Conservation (phyloP, 2,329 filamentous ascomycete species). For the Hypoxylon sp. region DNA sequence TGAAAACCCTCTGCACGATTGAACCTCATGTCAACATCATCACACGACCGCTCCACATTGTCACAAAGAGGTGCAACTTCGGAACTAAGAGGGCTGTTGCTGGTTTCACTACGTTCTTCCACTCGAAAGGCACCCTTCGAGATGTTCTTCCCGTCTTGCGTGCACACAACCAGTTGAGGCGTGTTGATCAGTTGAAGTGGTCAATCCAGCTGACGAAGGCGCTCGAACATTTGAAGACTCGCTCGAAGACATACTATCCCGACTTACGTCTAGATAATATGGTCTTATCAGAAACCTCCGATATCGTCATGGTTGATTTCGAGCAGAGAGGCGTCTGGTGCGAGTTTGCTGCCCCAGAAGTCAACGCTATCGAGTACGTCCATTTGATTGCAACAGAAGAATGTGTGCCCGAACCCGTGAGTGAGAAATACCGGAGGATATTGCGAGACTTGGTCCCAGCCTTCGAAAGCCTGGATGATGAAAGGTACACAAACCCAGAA, state of each 20-base stretch:
- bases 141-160: constrained; percentile 66
- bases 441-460: constrained; percentile 60
- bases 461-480: constrained; percentile 58
- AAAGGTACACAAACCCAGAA: constrained; percentile 62
- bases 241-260: constrained; percentile 65
- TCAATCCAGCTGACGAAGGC: constrained; percentile 65
- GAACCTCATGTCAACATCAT: constrained; percentile 67
- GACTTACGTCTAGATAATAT: constrained; percentile 72
- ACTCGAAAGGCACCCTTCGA: constrained; percentile 66
- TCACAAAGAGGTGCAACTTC: constrained; percentile 68
- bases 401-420: constrained; percentile 57
- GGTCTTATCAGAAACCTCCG: constrained; percentile 61
- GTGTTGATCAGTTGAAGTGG: constrained; percentile 65
- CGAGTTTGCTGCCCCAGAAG: constrained; percentile 70
- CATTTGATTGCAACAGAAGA: constrained; percentile 66
- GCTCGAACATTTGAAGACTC: constrained; percentile 62
- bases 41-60: constrained; percentile 63
- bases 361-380: constrained; percentile 70
- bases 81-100: constrained; percentile 67
- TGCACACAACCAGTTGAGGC: constrained; percentile 58
- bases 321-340: constrained; percentile 74
- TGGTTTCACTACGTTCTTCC: constrained; percentile 69
- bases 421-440: constrained; percentile 56
- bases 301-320: constrained; percentile 70
- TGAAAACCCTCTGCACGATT: constrained; percentile 66